phyloP scores from a whole-genome alignment of 257 asterid genomes.

The Forsythia suspensa region DNA sequence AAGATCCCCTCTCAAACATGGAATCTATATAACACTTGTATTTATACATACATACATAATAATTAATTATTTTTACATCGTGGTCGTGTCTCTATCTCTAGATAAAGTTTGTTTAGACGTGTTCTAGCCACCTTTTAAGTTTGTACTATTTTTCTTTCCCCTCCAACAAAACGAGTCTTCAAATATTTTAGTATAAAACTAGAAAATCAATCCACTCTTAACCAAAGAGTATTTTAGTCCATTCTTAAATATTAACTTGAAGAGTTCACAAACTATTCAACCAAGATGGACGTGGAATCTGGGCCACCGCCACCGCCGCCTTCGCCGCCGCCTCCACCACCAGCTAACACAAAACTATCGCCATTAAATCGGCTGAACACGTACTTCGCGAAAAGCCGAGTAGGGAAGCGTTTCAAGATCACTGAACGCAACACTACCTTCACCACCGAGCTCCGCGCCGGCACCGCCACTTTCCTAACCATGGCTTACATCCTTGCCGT shows the following conservation, averaged over 20 bases:
- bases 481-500: slow-evolving; percentile 99
- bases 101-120: not conserved
- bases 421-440: slow-evolving; percentile 70
- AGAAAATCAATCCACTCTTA: not conserved
- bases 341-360: slow-evolving; percentile 23
- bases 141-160: not conserved
- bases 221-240: not conserved
- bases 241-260: not conserved
- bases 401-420: slow-evolving; percentile 76
- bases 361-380: slow-evolving; percentile 54
- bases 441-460: slow-evolving; percentile 99
- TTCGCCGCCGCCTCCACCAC: slow-evolving; percentile 13
- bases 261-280: not conserved
- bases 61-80: not conserved
- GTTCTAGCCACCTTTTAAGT: not conserved
- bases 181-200: not conserved
- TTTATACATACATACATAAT: not conserved
- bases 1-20: too few relatives aligned
- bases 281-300: slow-evolving; percentile 59
- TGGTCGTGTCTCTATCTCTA: not conserved
- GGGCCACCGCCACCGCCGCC: slow-evolving; percentile 29
- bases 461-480: slow-evolving; percentile 95
- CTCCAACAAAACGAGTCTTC: not conserved
- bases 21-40: too few relatives aligned
- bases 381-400: slow-evolving; percentile 48